A percentile compares a stretch with the other conserved stretches of the same genome.
Evolutionary conservation across 2,329 filamentous ascomycete species (phyloP).

Genomic region (Chaetothyriales sp.): DNA sequence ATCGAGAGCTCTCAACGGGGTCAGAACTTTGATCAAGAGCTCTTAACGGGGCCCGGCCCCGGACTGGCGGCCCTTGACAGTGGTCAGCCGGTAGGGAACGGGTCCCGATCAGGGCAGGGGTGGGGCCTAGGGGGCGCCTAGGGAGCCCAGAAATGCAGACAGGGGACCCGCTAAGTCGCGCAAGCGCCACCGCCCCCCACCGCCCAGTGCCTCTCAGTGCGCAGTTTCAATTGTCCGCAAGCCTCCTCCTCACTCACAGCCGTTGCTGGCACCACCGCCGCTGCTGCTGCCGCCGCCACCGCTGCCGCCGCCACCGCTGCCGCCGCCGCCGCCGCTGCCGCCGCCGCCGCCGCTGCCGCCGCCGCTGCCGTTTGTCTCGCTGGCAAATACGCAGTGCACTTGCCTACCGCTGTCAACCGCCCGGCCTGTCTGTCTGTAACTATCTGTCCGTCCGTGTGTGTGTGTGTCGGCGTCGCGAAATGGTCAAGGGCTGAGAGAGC

Average conservation of each 20-base stretch:
- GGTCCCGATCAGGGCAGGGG: not conserved
- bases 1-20: too few species aligned
- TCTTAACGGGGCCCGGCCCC: too few species aligned
- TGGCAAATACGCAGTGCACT: not conserved
- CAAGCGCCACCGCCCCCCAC: not conserved
- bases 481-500: not conserved
- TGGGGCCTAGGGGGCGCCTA: not conserved
- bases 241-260: not conserved
- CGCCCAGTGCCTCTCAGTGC: not conserved
- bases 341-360: too few species aligned
- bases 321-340: too few species aligned
- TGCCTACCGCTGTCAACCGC: not conserved
- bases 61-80: too few species aligned
- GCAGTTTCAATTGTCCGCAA: not conserved
- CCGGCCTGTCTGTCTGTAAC: too few species aligned
- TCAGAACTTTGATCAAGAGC: too few species aligned
- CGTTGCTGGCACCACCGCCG: too few species aligned
- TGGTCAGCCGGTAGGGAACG: too few species aligned
- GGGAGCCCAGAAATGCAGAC: not conserved
- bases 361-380: too few species aligned
- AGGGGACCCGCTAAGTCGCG: not conserved
- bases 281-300: not conserved
- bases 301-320: not conserved
- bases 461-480: not conserved
- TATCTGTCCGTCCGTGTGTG: not conserved